Evolutionary conservation across 1,284 basidiomycete genomes (phyloP), one percentile per base, ranked within the genome.

Genomic region (Sporisorium iseilematis-ciliati): DNA sequence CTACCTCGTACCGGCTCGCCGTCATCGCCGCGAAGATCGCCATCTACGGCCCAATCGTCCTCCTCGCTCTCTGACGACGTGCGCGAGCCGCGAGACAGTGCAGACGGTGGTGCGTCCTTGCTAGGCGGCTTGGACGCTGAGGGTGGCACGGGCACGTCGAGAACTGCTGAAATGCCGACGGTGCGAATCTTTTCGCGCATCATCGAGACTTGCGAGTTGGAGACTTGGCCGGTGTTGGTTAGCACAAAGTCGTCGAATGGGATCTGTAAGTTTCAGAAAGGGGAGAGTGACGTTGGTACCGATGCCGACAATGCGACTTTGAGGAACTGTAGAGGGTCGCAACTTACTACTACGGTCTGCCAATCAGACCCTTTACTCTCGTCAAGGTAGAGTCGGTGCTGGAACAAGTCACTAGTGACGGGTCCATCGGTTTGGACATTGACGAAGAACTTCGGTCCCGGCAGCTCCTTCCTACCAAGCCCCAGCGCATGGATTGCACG

Each of bases 361-460:
- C 94, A 96, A 11, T 88, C 87, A 53, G 78, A 57, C 18, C 91
- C 91, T 58, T 92, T 90, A 23, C 88, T 87, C 55, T 89, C 88
- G 61, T 89, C 87, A 84, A 95, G 92, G 85, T 90, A 93, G 40
- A 96, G 87, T 40, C 92, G 88, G 81, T 96, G 94, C 82, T 95
- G 94, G 91, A 93, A 96, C 21, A 96, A 87, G 85, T 95, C 93
- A 38, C 86, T 87, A 74, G 84, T 82, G 16, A 87, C 86, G 2
- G 91, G 90, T 1, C 87, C 87, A 1, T 92, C 92, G 2, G 93
- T 95, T 85, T 95, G 94, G 33, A 96, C 86, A 84, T 96, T 96
- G 64, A 94, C 92, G 79, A 92, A 87, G 63, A 78, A 84, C 35
- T 87, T 87, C 85, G 78, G 86, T n/a, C 69, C 78, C 4, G 65